Percentiles rank a stretch among this genome's conserved stretches.
phyloP scores from a whole-genome alignment of 1,284 basidiomycete species.

The Cystobasidium sp. region DNA sequence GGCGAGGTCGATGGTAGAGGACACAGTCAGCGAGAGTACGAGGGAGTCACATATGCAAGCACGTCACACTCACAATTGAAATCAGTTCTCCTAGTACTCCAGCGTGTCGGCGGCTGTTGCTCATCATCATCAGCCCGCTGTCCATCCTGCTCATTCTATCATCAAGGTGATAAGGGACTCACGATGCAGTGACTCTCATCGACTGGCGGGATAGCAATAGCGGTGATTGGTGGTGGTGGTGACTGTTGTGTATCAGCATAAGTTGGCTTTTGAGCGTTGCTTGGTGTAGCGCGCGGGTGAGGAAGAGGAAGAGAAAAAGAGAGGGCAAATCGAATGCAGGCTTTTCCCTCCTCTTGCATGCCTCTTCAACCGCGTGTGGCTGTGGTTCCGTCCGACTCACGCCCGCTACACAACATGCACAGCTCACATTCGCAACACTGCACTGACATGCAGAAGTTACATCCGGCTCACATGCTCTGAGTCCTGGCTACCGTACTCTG shows the following conservation, averaged over 20 bases:
- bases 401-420: too few species aligned
- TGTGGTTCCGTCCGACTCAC: too few species aligned
- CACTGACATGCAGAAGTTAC: too few species aligned
- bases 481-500: too few species aligned
- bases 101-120: constrained; percentile 35
- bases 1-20: too few species aligned
- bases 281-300: constrained; percentile 2
- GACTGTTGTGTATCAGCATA: constrained; percentile 17
- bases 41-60: not conserved
- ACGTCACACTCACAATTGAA: constrained; percentile 10
- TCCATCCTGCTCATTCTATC: not conserved
- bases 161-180: not conserved
- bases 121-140: not conserved
- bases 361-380: too few species aligned
- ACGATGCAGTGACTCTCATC: constrained; percentile 35
- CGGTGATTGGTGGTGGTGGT: not conserved
- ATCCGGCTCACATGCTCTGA: too few species aligned
- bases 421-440: too few species aligned
- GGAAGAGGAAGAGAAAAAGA: not conserved
- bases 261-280: not conserved
- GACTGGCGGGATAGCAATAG: constrained; percentile 27
- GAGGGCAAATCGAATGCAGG: not conserved
- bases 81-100: constrained; percentile 25
- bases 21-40: too few species aligned
- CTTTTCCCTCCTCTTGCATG: too few species aligned